Conservation (phyloP, 2,329 filamentous ascomycete genomes). For the Pseudogymnoascus sp. region DNA sequence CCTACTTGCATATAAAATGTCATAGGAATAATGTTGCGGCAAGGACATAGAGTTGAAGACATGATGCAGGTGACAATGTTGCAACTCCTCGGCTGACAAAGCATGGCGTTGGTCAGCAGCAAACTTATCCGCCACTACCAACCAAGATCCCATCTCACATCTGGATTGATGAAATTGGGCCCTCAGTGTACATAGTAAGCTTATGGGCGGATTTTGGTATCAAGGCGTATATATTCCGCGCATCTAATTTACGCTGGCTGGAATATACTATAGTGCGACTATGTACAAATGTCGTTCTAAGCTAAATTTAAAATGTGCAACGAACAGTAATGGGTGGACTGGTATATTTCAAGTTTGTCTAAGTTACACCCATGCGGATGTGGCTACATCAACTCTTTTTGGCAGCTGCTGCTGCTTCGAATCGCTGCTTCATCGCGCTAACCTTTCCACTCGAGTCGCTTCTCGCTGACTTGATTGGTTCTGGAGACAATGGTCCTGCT, state of each 20-base stretch:
- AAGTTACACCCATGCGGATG: background rate
- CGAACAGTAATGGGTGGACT: background rate
- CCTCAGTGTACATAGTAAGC: background rate
- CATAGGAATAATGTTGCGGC: background rate
- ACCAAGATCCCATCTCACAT: background rate
- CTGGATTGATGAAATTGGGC: background rate
- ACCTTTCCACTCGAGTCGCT: background rate
- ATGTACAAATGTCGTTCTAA: background rate
- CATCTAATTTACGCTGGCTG: background rate
- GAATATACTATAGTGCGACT: background rate
- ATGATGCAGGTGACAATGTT: background rate
- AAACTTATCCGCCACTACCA: background rate
- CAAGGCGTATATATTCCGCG: background rate
- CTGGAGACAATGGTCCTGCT: background rate
- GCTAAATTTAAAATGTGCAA: background rate
- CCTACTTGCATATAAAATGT: background rate
- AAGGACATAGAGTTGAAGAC: background rate
- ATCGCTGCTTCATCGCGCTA: slow-evolving; percentile 3
- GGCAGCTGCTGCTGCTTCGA: background rate
- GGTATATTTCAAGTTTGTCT: background rate
- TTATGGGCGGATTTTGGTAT: background rate
- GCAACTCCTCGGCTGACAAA: background rate
- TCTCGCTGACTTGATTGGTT: background rate
- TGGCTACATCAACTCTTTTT: background rate
- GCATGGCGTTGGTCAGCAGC: background rate